phyloP scores from a whole-genome alignment of 331 rosid species.

The Quercus tomentella region DNA sequence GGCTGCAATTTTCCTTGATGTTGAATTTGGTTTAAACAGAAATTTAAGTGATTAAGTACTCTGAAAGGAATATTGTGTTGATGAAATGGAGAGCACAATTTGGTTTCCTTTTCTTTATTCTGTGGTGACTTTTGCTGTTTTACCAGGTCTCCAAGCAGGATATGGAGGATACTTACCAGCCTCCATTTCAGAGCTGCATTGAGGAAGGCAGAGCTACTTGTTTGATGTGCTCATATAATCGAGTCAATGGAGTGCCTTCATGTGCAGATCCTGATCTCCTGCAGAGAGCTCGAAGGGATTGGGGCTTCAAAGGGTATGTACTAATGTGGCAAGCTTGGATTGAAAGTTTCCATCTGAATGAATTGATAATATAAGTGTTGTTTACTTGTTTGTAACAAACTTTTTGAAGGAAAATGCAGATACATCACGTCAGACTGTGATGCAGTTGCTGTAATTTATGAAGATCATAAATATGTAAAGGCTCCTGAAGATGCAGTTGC shows the following conservation, averaged over 20 bases:
- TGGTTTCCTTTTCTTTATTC: background rate
- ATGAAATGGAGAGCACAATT: background rate
- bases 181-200: constrained; percentile 79
- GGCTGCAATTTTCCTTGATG: background rate
- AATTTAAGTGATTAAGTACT: background rate
- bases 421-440: constrained; percentile 93
- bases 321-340: background rate
- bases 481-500: constrained; percentile 68
- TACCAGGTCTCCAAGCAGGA: constrained; percentile 70
- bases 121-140: background rate
- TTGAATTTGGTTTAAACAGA: background rate
- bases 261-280: constrained; percentile 71
- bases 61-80: background rate
- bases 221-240: constrained; percentile 94
- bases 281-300: constrained; percentile 52
- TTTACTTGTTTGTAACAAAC: background rate
- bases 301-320: constrained; percentile 76
- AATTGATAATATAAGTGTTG: constrained; percentile 4
- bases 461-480: constrained; percentile 55
- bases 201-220: constrained; percentile 87
- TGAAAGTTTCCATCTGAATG: constrained; percentile 5
- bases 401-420: constrained; percentile 38
- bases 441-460: constrained; percentile 84
- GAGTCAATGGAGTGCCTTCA: constrained; percentile 82
- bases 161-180: constrained; percentile 85